A percentile compares a stretch with the other conserved stretches of the same genome.
Conservation (phyloP, 2,329 filamentous ascomycete genomes). For the Neophaeococcomyces aloes region DNA sequence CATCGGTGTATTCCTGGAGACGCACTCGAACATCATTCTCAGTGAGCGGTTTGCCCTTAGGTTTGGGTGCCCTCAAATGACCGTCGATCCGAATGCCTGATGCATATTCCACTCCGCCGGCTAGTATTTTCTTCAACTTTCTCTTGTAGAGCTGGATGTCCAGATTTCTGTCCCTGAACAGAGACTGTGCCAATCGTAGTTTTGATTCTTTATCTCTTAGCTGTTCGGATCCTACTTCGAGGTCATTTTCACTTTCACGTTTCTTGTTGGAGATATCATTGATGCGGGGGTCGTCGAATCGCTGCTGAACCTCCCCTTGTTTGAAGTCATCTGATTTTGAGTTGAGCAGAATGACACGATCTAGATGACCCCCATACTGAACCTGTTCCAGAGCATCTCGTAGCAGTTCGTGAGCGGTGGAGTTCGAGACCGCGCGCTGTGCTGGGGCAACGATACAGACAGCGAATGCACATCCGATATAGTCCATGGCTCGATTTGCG, state of each 20-base stretch:
- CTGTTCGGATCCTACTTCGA: conserved; percentile 27
- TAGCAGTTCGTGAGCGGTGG: conserved; percentile 46
- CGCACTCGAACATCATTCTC: conserved; percentile 28
- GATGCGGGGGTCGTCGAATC: conserved; percentile 22
- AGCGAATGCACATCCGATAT: conserved; percentile 50
- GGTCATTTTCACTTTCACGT: background rate
- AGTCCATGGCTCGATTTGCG: conserved; percentile 46
- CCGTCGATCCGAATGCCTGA: conserved; percentile 24
- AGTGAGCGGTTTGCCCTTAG: conserved; percentile 27
- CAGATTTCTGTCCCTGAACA: conserved; percentile 23
- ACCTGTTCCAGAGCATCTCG: conserved; percentile 48
- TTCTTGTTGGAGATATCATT: background rate
- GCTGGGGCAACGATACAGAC: conserved; percentile 56
- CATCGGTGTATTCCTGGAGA: conserved; percentile 33
- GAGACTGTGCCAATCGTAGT: conserved; percentile 29
- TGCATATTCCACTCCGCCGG: conserved; percentile 17
- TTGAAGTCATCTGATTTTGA: conserved; percentile 55
- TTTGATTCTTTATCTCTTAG: conserved; percentile 16
- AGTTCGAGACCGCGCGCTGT: conserved; percentile 49
- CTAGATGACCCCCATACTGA: conserved; percentile 47
- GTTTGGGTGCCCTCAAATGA: conserved; percentile 11
- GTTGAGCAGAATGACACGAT: conserved; percentile 50
- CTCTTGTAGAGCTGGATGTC: conserved; percentile 24
- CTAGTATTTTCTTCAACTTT: conserved; percentile 1
- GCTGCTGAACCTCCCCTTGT: conserved; percentile 35